These are phyloP conservation scores for Exsudoporus floridanus DNA, from an alignment of 1,284 basidiomycete genomes.

Conservation along the genomic window DNA sequence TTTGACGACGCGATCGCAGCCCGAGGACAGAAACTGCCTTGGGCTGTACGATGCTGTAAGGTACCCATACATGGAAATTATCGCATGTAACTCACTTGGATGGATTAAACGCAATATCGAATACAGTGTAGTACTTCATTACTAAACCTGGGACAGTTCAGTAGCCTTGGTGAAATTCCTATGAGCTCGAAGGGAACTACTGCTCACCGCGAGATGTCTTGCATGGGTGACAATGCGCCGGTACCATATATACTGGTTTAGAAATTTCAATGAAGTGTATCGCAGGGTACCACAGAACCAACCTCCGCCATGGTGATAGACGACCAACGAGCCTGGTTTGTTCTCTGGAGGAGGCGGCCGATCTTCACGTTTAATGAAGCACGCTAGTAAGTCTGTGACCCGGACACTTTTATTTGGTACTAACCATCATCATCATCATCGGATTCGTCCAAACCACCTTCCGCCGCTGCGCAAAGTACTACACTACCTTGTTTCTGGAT, in stretches of 20 bases:
- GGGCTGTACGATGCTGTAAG: slow-evolving; percentile 20
- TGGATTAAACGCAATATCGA: slow-evolving; percentile 37
- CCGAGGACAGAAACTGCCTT: slow-evolving; percentile 33
- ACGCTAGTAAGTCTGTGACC: not conserved
- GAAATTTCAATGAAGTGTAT: not conserved
- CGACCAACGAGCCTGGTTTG: slow-evolving; percentile 39
- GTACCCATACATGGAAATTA: not conserved
- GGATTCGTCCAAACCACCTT: slow-evolving; percentile 38
- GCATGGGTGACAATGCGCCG: slow-evolving; percentile 24
- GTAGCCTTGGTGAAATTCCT: not conserved
- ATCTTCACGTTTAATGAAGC: slow-evolving; percentile 2
- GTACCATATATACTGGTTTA: slow-evolving; percentile 22
- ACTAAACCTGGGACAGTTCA: slow-evolving; percentile 15
- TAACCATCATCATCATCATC: slow-evolving; percentile 35
- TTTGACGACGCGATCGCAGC: slow-evolving; percentile 27
- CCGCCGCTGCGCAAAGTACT: slow-evolving; percentile 39
- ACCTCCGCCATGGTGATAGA: slow-evolving; percentile 33
- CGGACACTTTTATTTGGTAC: not conserved
- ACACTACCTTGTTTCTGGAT: slow-evolving; percentile 38
- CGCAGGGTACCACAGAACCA: not conserved
- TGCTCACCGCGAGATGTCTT: slow-evolving; percentile 22
- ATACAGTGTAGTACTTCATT: slow-evolving; percentile 34
- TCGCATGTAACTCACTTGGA: slow-evolving; percentile 25
- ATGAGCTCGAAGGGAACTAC: not conserved
- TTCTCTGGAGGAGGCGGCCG: slow-evolving; percentile 39